A percentile compares a stretch with the other conserved stretches of the same genome.
Evolutionary conservation across 352 stramenopile species (phyloP).

Genomic region (Halophytophthora batemanensis): DNA sequence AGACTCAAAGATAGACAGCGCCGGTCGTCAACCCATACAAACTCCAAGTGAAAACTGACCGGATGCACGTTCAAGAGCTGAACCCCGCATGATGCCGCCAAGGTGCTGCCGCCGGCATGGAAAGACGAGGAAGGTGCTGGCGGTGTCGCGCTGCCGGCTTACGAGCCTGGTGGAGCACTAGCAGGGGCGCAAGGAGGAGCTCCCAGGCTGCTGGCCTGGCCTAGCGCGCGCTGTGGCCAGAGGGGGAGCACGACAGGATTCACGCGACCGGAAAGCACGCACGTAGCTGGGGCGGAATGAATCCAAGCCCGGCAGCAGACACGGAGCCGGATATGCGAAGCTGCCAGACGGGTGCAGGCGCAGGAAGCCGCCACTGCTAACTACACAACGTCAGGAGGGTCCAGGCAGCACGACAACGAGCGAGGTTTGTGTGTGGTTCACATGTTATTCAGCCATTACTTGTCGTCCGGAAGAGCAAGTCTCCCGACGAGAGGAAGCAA

Average conservation of each 20-base stretch:
- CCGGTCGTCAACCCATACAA: no score
- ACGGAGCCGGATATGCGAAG: no score
- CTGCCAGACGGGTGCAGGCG: no score
- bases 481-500: conserved; percentile 27
- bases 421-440: conserved; percentile 9
- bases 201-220: background rate
- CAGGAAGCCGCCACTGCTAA: no score
- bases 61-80: no score
- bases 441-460: conserved; percentile 46
- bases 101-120: no score
- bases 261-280: background rate
- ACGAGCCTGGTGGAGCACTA: background rate
- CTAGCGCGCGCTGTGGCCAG: background rate
- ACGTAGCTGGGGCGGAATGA: no score
- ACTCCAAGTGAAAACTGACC: no score
- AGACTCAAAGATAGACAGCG: no score
- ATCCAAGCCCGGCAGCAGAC: no score
- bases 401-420: background rate
- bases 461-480: conserved; percentile 12
- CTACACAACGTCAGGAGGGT: background rate
- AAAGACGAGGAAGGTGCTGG: no score
- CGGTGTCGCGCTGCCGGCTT: background rate
- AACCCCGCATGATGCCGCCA: no score
- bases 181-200: background rate
- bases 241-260: conserved; percentile 8